Evolutionary conservation across 1,284 basidiomycete species (phyloP).

Genomic region (Malassezia japonica): DNA sequence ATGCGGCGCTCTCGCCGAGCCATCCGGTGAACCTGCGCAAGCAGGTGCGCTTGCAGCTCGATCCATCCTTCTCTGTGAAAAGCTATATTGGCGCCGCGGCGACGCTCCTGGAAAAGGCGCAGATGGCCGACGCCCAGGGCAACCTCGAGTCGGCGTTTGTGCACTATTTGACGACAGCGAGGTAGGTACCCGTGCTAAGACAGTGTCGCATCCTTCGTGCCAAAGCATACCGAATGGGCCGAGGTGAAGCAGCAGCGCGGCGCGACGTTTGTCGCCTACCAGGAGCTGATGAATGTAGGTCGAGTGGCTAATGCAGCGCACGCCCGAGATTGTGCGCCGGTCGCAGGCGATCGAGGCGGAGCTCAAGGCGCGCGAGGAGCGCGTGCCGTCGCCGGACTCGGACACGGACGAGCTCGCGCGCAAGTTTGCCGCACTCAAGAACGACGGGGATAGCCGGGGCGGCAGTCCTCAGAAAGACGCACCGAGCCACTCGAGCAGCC

Average conservation of each 20-base stretch:
- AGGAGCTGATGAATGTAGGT: constrained; percentile 36
- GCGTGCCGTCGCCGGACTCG: neutral
- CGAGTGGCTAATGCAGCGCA: constrained; percentile 6
- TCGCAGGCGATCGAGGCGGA: constrained; percentile 36
- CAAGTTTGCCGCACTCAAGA: neutral
- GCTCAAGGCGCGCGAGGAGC: constrained; percentile 30
- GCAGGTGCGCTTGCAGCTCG: constrained; percentile 34
- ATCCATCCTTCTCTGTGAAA: constrained; percentile 40
- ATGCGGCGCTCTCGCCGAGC: constrained; percentile 24
- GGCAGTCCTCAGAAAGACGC: too few species aligned
- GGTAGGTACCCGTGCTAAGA: constrained; percentile 11
- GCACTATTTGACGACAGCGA: constrained; percentile 46
- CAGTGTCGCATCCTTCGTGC: constrained; percentile 38
- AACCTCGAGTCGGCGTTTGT: constrained; percentile 45
- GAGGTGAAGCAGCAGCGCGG: constrained; percentile 26
- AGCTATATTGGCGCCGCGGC: constrained; percentile 44
- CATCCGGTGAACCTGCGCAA: constrained; percentile 42
- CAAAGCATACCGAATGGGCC: constrained; percentile 43
- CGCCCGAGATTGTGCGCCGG: constrained; percentile 35
- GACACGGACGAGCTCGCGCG: neutral
- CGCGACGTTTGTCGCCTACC: constrained; percentile 35
- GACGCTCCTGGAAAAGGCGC: constrained; percentile 43
- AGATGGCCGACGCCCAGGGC: constrained; percentile 39
- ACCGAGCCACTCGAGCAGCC: too few species aligned
- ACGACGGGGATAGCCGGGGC: neutral